Evolutionary conservation across 345 rosid genomes (phyloP).

Genomic region (Gynandropsis gynandra): DNA sequence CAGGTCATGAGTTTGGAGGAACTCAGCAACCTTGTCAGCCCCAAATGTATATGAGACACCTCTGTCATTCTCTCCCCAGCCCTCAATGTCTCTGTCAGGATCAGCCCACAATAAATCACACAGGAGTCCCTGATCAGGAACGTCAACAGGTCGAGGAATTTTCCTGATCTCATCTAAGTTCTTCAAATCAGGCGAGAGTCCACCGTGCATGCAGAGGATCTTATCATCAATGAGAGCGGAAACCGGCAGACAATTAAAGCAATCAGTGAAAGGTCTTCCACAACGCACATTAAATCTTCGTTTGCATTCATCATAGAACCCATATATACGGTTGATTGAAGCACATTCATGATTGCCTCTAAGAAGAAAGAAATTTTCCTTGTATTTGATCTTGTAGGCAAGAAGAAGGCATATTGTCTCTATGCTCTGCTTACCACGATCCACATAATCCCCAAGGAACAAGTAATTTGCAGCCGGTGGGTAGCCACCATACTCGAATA

Average conservation of each 20-base stretch:
- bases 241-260: constrained; percentile 63
- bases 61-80: constrained; percentile 86
- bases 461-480: constrained; percentile 75
- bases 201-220: constrained; percentile 90
- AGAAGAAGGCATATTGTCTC: constrained; percentile 70
- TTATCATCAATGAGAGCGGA: constrained; percentile 71
- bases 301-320: constrained; percentile 71
- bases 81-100: constrained; percentile 60
- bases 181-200: constrained; percentile 71
- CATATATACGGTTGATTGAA: constrained; percentile 66
- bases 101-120: constrained; percentile 92
- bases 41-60: constrained; percentile 77
- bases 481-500: constrained; percentile 78
- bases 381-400: constrained; percentile 60
- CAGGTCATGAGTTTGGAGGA: constrained; percentile 64
- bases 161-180: constrained; percentile 57
- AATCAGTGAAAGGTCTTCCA: constrained; percentile 65
- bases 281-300: constrained; percentile 66
- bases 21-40: constrained; percentile 55
- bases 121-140: constrained; percentile 75
- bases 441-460: constrained; percentile 82
- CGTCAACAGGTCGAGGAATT: constrained; percentile 62
- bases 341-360: constrained; percentile 76
- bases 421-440: constrained; percentile 78
- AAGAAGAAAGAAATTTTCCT: constrained; percentile 56